Conservation (phyloP, 2,329 filamentous ascomycete genomes). For the Cladosporium sp. region DNA sequence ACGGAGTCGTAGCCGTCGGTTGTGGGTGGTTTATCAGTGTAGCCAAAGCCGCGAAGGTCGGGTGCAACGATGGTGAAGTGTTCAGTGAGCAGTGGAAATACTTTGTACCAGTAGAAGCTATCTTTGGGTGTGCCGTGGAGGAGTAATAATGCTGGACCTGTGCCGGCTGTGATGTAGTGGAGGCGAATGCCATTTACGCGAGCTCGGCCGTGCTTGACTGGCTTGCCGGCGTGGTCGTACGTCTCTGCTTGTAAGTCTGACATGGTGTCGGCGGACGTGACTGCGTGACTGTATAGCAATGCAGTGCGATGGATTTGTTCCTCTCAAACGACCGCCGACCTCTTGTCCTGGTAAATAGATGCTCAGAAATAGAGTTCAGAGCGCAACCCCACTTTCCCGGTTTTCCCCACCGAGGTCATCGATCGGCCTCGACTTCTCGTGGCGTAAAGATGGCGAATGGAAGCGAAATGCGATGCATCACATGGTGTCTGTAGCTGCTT, state of each 20-base stretch:
- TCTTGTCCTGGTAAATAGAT: neutral
- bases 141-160: slow-evolving; percentile 27
- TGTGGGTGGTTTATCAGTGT: slow-evolving; percentile 37
- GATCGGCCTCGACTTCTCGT: neutral
- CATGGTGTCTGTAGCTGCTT: neutral
- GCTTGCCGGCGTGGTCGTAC: slow-evolving; percentile 26
- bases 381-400: slow-evolving; percentile 7
- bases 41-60: slow-evolving; percentile 36
- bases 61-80: slow-evolving; percentile 36
- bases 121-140: slow-evolving; percentile 33
- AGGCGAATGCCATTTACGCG: slow-evolving; percentile 32
- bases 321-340: neutral
- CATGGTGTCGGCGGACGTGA: neutral
- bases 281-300: neutral
- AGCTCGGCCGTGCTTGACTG: slow-evolving; percentile 28
- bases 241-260: slow-evolving; percentile 23
- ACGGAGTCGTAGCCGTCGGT: slow-evolving; percentile 36
- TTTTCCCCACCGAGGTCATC: slow-evolving; percentile 5
- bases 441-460: neutral
- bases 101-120: slow-evolving; percentile 36
- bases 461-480: neutral
- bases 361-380: neutral
- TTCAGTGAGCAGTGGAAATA: slow-evolving; percentile 32
- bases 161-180: slow-evolving; percentile 32
- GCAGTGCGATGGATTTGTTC: neutral